Percentiles rank a stretch among this genome's conserved stretches.
phyloP scores from a whole-genome alignment of 768 basidiomycete genomes.

The Coprinopsis strossmayeri region DNA sequence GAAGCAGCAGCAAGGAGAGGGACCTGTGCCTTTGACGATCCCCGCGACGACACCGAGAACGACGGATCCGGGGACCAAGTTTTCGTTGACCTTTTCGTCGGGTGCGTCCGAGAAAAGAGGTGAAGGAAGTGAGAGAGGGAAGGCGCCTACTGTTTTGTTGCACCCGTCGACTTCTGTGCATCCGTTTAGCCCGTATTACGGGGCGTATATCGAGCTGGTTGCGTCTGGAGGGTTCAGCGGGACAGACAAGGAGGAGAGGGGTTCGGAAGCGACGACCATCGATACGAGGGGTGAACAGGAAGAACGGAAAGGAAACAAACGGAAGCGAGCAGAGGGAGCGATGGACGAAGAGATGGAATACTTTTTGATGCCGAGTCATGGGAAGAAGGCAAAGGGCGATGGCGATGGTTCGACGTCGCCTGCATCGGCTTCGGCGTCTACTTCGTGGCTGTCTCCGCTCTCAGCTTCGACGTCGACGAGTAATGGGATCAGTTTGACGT shows the following conservation, averaged over 20 bases:
- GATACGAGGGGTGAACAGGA: neutral
- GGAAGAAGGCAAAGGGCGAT: no score
- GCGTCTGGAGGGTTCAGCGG: neutral
- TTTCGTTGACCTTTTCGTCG: neutral
- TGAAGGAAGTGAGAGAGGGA: neutral
- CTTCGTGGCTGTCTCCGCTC: no score
- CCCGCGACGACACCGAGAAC: neutral
- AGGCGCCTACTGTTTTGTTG: no score
- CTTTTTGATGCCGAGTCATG: no score
- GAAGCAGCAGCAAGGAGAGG: neutral
- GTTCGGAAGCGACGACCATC: neutral
- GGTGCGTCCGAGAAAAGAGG: neutral
- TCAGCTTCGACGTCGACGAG: no score
- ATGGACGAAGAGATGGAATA: no score
- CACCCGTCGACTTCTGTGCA: neutral
- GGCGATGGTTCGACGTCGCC: no score
- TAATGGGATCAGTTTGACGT: no score
- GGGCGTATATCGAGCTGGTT: neutral
- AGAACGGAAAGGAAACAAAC: neutral
- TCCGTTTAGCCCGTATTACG: conserved; percentile 1
- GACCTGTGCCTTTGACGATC: neutral
- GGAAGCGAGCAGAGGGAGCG: no score
- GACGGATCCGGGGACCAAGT: neutral
- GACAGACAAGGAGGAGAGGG: neutral
- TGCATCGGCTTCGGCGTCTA: no score